Evolutionary conservation across 2,329 filamentous ascomycete genomes (phyloP), one percentile per base, ranked within the genome.

Genomic region (Dactylellina haptotyla): DNA sequence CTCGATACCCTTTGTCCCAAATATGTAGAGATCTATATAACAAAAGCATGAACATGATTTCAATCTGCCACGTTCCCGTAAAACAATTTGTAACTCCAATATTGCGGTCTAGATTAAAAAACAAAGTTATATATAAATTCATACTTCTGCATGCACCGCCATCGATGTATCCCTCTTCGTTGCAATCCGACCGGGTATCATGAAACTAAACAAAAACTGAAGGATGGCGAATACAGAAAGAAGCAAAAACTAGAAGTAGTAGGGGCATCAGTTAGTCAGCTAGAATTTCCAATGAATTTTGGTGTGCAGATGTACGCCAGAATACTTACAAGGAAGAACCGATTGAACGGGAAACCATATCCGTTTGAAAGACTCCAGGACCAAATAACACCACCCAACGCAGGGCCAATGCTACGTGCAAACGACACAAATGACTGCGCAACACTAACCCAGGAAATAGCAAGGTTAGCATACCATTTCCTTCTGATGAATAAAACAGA

Each of bases 321-420:
- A 23, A 9, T 16, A 45, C 41, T 46, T 43, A 63, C 58, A 32
- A 63, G 46, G 43, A 63, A 63, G 32, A 34, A 63, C 16, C 43
- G 30, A 41, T 63, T 63, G 45, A 63, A 63, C 2, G 58, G 58
- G 18, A 63, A 63, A 10, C 30, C 32, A 10, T 39, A 10, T 26
- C n/a, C 34, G n/a, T 63, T 63, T 53, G 58, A 63, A 30, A 63
- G 45, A 43, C 58, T 63, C 58, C 58, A 63, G 9, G 58, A 63
- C 58, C 58, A 63, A 26, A 51, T 16, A 18, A 63, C 28, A 18
- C 58, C 58, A 23, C 58, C 58, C 5, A 63, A 30, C 4, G 58
- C 58, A 30, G 58, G 58, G 20, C 58, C 58, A 28, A 63, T 23
- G 2, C 45, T 41, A 30, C 58, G 58, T 9, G 58, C 58, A 10